Evolutionary conservation across 176 grass and related monocot species (phyloP).

Genomic region (Raddia distichophylla): DNA sequence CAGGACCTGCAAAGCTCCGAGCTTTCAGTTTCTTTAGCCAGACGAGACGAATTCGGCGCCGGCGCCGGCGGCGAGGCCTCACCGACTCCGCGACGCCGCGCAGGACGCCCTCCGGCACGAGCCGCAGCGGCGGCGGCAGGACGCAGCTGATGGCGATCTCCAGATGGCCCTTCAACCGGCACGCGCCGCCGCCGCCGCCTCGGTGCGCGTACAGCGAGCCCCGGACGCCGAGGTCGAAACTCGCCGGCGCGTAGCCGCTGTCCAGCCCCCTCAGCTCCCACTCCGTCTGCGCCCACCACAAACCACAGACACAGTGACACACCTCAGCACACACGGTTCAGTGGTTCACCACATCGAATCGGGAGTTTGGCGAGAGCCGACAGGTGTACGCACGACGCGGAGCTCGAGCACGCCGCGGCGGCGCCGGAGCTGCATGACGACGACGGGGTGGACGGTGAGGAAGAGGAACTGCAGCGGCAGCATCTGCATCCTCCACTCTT

Average conservation of each 20-base stretch:
- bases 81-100: constrained; percentile 63
- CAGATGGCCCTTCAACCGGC: constrained; percentile 60
- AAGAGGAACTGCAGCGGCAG: constrained; percentile 85
- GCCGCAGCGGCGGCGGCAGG: constrained; percentile 53
- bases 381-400: constrained; percentile 46
- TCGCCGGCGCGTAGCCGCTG: constrained; percentile 41
- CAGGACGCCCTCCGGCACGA: constrained; percentile 56
- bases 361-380: neutral
- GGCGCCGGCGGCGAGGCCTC: neutral
- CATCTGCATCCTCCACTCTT: constrained; percentile 72
- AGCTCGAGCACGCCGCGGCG: constrained; percentile 56
- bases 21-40: neutral
- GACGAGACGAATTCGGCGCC: neutral
- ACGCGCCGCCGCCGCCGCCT: constrained; percentile 17
- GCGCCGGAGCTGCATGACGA: constrained; percentile 69
- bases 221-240: constrained; percentile 62
- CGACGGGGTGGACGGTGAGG: constrained; percentile 70
- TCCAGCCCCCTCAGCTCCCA: constrained; percentile 77
- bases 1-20: constrained; percentile 52
- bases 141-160: constrained; percentile 63
- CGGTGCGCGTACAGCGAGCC: constrained; percentile 65
- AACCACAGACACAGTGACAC: neutral
- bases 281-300: constrained; percentile 50
- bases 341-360: neutral
- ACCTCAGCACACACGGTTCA: neutral